Base-by-base conservation (phyloP, 371 early-diverging fungal genomes). In the Apophysomyces variabilis region DNA sequence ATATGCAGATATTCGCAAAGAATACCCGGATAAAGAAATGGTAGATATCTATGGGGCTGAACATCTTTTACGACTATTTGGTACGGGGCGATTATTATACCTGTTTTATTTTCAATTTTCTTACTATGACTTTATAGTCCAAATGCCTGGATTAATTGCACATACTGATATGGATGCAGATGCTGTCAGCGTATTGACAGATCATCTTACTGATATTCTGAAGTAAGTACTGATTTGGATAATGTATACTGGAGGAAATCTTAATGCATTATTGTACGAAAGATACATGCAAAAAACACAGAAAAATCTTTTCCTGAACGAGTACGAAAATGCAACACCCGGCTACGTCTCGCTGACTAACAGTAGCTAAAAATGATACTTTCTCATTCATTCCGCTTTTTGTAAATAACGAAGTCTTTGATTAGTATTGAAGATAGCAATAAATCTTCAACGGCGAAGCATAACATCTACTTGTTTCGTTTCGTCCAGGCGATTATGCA, bases 21-120 rank as follows among this genome's bases (percentile, higher is more conserved):
- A 75, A 64, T 73, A 87, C 63, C 81, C 88, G 0, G 90, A 92
- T 56, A 88, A 83, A 73, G 83, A 85, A 7, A 87, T 93, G 77
- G 85, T 89, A 4, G 94, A 96, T 56, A 85, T 98, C 14, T 99
- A 98, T 75, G 99, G 99, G 14, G 92, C 94, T 1, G 98, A 98
- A 71, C 99, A 99, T 72, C 79, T 99, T 35, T 79, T 99, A 56
- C 84, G 99, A 35, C 79, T 99, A 26, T 97, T 97, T 88, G 96
- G 95, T 94, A 81, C 58, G 80, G 12, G 7, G 5, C 3, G 3
- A 26, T 26, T 3, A 26, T 26, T 26, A 26, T 26, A 3, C 32
- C 0, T 36, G 14, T 5, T 9, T 26, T 13, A 14, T 43, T 9
- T 13, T 47, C 12, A 5, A 1, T 36, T 38, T 50, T 14, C 18